Evolutionary conservation across 169 alveolate genomes (phyloP), one percentile per base, ranked within the genome.

Genomic region (Plasmodium gonderi): DNA sequence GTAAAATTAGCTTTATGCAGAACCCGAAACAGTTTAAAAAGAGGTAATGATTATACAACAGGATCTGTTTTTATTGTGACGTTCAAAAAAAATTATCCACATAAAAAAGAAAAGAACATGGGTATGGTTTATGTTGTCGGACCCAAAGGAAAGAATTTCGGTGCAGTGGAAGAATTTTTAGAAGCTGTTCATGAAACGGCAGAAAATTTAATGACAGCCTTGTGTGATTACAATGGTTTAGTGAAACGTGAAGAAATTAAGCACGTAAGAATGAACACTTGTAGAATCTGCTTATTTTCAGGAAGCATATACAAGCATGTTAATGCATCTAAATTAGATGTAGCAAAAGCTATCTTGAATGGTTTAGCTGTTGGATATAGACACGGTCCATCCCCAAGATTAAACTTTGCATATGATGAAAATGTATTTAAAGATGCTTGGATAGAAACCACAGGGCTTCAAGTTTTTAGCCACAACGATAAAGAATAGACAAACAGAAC

Each of bases 301-400:
- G 97, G 96, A 17, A 96, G 91, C 45, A 51, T 29, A 68, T 77
- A 49, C 92, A 78, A 91, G 6, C 96, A 95, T 74, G 17, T 72
- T 29, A 93, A 76, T 29, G 96, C 94, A 11, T 91, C 96, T 36
- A 95, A 94, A 44, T 76, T 92, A 74, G 97, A 95, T 45, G 91
- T 91, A 17, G 97, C 97, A 33, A 95, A 93, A 89, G 78, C 92
- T 33, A 60, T 96, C 38, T 54, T 95, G 36, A 79, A 92, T 38
- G 97, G 97, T 17, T 77, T 96, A 33, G 97, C 97, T 47, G 92
- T 89, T 54, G 97, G 96, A 42, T 96, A 96, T 87, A 85, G 97
- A 75, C 97, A 96, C 47, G 97, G 97, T 4, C 97, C 97, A 20
- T 94, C 96, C 14, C 97, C 97, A 6, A 87, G 97, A 90, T 79